Evolutionary conservation across 306 rosid genomes (phyloP), one percentile per base, ranked within the genome.

Genomic region (Macrotyloma uniflorum): DNA sequence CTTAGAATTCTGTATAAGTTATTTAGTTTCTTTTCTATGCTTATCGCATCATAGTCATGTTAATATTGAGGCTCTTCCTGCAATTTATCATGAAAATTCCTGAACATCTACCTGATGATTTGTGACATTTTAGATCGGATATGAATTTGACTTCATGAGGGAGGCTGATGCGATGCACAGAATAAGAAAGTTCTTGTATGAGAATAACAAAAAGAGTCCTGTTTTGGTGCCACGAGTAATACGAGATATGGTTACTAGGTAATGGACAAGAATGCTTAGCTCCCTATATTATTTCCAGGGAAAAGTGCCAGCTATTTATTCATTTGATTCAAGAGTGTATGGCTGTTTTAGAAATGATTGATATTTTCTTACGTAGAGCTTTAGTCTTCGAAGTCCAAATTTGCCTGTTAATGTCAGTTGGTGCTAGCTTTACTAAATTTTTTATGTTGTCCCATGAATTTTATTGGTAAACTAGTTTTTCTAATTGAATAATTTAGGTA

Each of bases 61-160:
- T 65, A 51, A 74, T 43, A 22, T 58, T 47, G 66, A 30, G 73
- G 23, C 74, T 65, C 78, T 87, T 81, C 75, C 15, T 30, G 72
- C 59, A 22, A 74, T 36, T 55, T 77, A 68, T 74, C 46, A 71
- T 77, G 38, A 72, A 15, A 49, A 46, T 18, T 82, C 70, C 82
- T 70, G 57, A 73, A 74, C 64, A 76, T 79, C 84, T 55, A 24
- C 82, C 43, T 82, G 73, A 62, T 84, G 77, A 81, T 76, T 80
- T 86, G 32, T 80, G 72, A 74, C 54, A 77, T 88, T 86, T 72
- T 75, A 94, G 99, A 93, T 95, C 78, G 99, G 93, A 43, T 95
- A 91, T 42, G 99, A 95, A 85, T 95, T 95, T 82, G 98, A 95
- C 89, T 95, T 95, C 87, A 10, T 36, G 80, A 91, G 97, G 89